Base-by-base conservation (phyloP, 1,284 basidiomycete species). In the Schizophyllum amplum region DNA sequence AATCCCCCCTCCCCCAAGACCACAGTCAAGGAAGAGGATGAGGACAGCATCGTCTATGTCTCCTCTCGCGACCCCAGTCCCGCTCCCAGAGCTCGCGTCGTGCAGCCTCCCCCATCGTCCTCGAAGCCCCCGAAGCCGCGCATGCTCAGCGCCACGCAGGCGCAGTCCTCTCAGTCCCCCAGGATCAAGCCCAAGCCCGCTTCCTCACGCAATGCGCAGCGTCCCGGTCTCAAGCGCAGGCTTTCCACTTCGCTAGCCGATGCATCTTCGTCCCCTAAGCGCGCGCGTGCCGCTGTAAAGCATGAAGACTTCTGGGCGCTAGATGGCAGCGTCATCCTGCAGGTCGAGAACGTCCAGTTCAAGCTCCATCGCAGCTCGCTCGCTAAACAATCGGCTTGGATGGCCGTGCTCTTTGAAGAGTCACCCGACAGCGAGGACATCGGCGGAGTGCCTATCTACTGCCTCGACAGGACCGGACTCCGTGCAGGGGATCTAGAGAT, bases 401-500 rank as follows among this genome's bases (percentile, higher is more conserved):
- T 58, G 11, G n/a, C 51, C 2, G 57, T 47, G 7, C 42, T 59
- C 1, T 51, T 59, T 21, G 53, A 59, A 3, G 58, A 48, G 9
- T 13, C 42, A 23, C 51, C 23, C 3, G 57, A 56, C 9, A n/a
- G n/a, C 6, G 57, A 55, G 42, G 55, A 57, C 21, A 55, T 25
- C 2, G 52, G 20, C 15, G 33, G 42, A 23, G 55, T 49, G 13
- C 57, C 57, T 23, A 55, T 55, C 53, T 58, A 58, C 15, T 53
- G 54, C 20, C 56, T 68, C 1, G 60, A 62, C 26, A 50, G 53
- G 4, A 50, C 60, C 4, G 60, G 46, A 1, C 57, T 68, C 2
- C 52, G 33, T 1, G 54, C 57, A 11, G 54, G 60, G n/a, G 66
- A 67, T 42, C 66, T 66, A 21, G 60, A 57, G 42, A 54, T 55